Evolutionary conservation across 306 rosid species (phyloP).

Genomic region (Lathyrus sativus): DNA sequence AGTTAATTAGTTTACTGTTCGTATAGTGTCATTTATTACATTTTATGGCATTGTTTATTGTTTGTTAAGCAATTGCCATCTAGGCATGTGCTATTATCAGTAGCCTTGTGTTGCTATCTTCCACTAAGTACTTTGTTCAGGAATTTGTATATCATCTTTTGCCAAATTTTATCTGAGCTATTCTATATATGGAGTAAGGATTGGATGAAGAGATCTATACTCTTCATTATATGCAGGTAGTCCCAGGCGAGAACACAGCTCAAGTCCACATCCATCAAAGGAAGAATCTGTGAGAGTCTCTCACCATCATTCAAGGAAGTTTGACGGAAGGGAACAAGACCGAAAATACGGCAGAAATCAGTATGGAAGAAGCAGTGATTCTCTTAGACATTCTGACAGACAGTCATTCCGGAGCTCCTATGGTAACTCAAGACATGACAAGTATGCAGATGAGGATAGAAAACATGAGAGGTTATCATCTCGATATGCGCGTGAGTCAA

Average conservation of each 20-base stretch:
- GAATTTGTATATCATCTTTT: conserved; percentile 17
- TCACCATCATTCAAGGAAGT: conserved; percentile 56
- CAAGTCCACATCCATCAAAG: conserved; percentile 54
- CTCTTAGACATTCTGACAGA: conserved; percentile 63
- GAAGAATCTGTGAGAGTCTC: conserved; percentile 51
- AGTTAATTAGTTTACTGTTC: not conserved
- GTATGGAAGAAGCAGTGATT: conserved; percentile 61
- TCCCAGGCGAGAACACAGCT: conserved; percentile 54
- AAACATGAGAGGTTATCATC: conserved; percentile 52
- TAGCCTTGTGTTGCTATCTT: conserved; percentile 3
- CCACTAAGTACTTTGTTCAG: conserved; percentile 7
- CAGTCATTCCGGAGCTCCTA: conserved; percentile 61
- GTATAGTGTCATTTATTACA: not conserved
- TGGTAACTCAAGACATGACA: conserved; percentile 67
- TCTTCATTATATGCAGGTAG: conserved; percentile 55
- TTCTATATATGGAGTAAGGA: conserved; percentile 20
- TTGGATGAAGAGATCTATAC: conserved; percentile 27
- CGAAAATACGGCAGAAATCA: conserved; percentile 56
- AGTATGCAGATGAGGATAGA: conserved; percentile 63
- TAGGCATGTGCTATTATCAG: conserved; percentile 11
- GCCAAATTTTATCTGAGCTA: conserved; percentile 12
- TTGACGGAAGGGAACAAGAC: conserved; percentile 57
- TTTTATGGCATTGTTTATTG: conserved; percentile 13
- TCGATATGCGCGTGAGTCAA: conserved; percentile 63
- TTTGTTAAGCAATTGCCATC: not conserved